Evolutionary conservation across 306 rosid species (phyloP), one percentile per base, ranked within the genome.

Genomic region (Prunus davidiana): DNA sequence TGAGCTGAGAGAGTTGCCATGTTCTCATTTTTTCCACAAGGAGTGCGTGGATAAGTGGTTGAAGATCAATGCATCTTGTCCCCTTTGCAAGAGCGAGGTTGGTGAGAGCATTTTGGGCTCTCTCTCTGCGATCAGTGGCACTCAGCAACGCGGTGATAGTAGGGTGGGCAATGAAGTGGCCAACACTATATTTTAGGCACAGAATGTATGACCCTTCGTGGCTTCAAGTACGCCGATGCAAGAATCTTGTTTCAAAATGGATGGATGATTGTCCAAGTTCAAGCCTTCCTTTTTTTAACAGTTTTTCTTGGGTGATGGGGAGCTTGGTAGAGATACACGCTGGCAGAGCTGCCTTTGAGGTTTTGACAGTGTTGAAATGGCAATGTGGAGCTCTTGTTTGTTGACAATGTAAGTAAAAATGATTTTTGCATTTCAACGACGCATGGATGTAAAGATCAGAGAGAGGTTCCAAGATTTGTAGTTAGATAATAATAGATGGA

Each of bases 21-120:
- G 98, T 73, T 86, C 93, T 43, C 98, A 94, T 87, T 92, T 94
- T 82, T 88, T 94, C 78, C 97, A 94, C 92, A 92, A 90, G 83
- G 98, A 92, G 3, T 94, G 98, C 8, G 90, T 94, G 43, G 98
- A 94, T 81, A 94, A 90, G 82, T 94, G 98, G 98, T 80, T 94
- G 83, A 92, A 89, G 90, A 94, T 94, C 84, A 94, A 94, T 64
- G 86, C 98, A 1, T 65, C 85, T 9, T 94, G 98, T 64, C 98
- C 98, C 63, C 98, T 94, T 78, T 94, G 98, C 89, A 94, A 94
- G 86, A 84, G 64, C 64, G 96, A 87, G 65, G 96, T 90, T 27
- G 91, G 91, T 45, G 93, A 87, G 81, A 82, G 79, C 80, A 10
- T 69, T 75, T 50, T 60, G 43, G 80, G 84, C 71, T 71, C 88